Percentiles rank a stretch among this genome's conserved stretches.
phyloP scores from a whole-genome alignment of 2,329 filamentous ascomycete species.

The Chaetomium olivaceum region DNA sequence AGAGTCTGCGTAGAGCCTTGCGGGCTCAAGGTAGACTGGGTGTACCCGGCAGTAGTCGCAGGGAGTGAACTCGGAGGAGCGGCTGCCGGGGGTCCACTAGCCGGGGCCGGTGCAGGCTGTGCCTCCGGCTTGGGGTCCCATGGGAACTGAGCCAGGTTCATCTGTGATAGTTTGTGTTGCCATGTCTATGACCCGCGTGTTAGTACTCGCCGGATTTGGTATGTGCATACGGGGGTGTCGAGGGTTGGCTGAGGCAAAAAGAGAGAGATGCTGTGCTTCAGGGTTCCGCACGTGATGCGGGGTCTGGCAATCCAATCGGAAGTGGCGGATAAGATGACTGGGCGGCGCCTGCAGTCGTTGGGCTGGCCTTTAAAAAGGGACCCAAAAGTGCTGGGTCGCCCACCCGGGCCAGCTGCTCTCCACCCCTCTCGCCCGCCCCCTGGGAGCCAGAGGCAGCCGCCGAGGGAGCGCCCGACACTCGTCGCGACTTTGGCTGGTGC shows the following conservation, averaged over 20 bases:
- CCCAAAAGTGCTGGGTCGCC: slow-evolving; percentile 56
- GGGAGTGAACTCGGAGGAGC: slow-evolving; percentile 31
- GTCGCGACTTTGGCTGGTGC: slow-evolving; percentile 20
- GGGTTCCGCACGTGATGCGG: slow-evolving; percentile 30
- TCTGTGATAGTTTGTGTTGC: slow-evolving; percentile 85
- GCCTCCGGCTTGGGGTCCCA: slow-evolving; percentile 87
- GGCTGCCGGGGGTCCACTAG: slow-evolving; percentile 36
- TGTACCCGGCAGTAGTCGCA: slow-evolving; percentile 34
- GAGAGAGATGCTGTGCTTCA: neutral
- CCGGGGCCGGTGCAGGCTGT: slow-evolving; percentile 43
- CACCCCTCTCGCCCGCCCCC: slow-evolving; percentile 37
- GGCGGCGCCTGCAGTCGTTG: slow-evolving; percentile 27
- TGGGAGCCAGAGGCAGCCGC: slow-evolving; percentile 25
- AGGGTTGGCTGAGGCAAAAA: slow-evolving; percentile 13
- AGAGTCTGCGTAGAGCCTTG: slow-evolving; percentile 35
- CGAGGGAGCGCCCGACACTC: slow-evolving; percentile 19
- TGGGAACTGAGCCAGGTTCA: slow-evolving; percentile 84
- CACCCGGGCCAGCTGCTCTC: slow-evolving; percentile 45
- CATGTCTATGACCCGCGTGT: slow-evolving; percentile 67
- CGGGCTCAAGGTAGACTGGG: slow-evolving; percentile 42
- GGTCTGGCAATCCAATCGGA: slow-evolving; percentile 33
- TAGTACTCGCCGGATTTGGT: slow-evolving; percentile 8
- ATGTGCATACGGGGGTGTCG: neutral
- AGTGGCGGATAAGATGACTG: slow-evolving; percentile 25
- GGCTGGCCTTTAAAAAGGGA: slow-evolving; percentile 51